Percentiles rank a stretch among this genome's conserved stretches.
These are phyloP conservation scores for Dothideomycetes sp. DNA, from an alignment of 2,329 filamentous ascomycete genomes.

Conservation along the genomic window DNA sequence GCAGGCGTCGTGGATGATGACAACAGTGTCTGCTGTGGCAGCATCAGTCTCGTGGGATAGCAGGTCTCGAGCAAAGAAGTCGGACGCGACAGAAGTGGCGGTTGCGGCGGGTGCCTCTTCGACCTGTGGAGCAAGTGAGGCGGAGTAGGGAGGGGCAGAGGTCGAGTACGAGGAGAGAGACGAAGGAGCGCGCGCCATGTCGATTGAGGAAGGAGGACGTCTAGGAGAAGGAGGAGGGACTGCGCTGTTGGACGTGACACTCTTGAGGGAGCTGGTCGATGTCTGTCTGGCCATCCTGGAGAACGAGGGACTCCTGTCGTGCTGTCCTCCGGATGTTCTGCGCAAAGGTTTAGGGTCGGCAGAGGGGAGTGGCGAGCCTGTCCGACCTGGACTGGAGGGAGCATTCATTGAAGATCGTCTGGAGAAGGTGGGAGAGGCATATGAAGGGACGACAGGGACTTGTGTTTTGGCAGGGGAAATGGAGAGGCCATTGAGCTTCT, in stretches of 20 bases:
- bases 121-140: no score
- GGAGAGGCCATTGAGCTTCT: background rate
- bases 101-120: constrained; percentile 32
- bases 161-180: constrained; percentile 29
- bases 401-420: background rate
- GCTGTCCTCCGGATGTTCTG: no score
- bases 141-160: no score
- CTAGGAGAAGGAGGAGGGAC: background rate
- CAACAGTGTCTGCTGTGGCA: constrained; percentile 50
- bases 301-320: background rate
- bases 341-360: no score
- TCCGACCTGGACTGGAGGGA: no score
- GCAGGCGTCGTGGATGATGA: constrained; percentile 84
- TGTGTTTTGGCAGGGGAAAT: background rate
- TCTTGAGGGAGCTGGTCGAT: background rate
- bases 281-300: background rate
- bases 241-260: background rate
- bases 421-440: background rate
- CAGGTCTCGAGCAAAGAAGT: constrained; percentile 6
- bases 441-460: background rate
- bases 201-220: background rate
- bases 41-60: constrained; percentile 13
- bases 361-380: no score
- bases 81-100: constrained; percentile 47
- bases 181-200: constrained; percentile 14